Conservation (phyloP, 305 asterid species). For the Petunia hybrid region DNA sequence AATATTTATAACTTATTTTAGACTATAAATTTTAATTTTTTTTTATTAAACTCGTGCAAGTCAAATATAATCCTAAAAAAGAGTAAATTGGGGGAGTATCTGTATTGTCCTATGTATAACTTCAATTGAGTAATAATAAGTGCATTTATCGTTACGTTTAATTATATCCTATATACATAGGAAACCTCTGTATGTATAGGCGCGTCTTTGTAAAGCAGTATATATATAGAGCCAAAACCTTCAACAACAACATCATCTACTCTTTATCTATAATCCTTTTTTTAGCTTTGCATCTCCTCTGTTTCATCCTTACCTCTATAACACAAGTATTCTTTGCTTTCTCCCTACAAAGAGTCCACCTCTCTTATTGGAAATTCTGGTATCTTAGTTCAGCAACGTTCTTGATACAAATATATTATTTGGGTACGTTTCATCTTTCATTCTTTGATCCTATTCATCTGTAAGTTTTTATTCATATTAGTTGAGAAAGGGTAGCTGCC, state of each 20-base stretch:
- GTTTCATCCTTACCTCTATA: not conserved
- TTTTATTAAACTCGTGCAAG: too few species aligned
- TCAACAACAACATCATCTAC: not conserved
- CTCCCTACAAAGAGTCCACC: constrained; percentile 6
- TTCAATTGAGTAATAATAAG: not conserved
- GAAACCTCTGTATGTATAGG: not conserved
- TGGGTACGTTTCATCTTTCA: constrained; percentile 27
- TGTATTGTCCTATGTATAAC: too few species aligned
- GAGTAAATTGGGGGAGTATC: too few species aligned
- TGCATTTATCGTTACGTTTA: not conserved
- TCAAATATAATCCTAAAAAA: too few species aligned
- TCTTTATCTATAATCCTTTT: not conserved
- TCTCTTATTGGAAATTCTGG: too few species aligned
- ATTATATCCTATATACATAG: not conserved
- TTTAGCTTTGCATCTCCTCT: not conserved
- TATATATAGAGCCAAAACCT: not conserved
- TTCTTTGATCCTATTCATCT: not conserved
- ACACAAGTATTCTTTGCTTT: constrained; percentile 21
- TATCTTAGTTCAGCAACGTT: not conserved
- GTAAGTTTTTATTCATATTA: not conserved
- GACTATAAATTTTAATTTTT: too few species aligned
- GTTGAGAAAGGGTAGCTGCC: not conserved
- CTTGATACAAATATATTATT: constrained; percentile 15
- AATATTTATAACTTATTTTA: too few species aligned
- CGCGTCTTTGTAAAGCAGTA: not conserved